Conservation (phyloP, 176 grass and related monocot species). For the Musa itinerans region DNA sequence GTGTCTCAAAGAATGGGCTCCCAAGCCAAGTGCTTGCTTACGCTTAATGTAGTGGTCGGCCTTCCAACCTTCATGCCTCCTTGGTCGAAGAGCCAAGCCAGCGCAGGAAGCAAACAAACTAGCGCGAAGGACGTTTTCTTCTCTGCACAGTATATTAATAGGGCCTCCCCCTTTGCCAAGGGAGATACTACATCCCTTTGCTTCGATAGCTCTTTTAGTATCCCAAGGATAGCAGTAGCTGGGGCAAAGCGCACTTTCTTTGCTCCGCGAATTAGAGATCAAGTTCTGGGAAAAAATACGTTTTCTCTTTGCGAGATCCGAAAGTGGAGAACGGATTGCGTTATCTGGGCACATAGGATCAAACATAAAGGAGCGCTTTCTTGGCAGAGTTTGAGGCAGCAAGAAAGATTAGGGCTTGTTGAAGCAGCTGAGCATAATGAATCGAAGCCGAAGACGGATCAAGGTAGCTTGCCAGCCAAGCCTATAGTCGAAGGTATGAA, state of each 20-base stretch:
- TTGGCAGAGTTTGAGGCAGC: constrained; percentile 30
- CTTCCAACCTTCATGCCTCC: constrained; percentile 4
- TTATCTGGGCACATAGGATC: constrained; percentile 29
- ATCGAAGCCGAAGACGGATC: background rate
- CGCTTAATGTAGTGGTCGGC: background rate
- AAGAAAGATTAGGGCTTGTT: constrained; percentile 16
- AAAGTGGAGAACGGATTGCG: constrained; percentile 25
- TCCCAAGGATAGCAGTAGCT: constrained; percentile 27
- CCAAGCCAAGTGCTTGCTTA: constrained; percentile 1
- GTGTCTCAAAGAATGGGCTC: constrained; percentile 4
- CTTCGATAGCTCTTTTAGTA: constrained; percentile 11
- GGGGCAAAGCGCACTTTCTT: constrained; percentile 28
- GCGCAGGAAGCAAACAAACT: constrained; percentile 6
- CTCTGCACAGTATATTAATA: constrained; percentile 23
- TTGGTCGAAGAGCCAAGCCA: background rate
- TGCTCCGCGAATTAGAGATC: constrained; percentile 15
- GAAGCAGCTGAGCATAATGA: constrained; percentile 4
- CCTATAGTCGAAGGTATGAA: background rate
- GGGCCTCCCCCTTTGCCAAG: constrained; percentile 18
- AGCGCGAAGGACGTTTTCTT: constrained; percentile 2
- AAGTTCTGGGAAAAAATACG: constrained; percentile 6
- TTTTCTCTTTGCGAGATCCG: constrained; percentile 31
- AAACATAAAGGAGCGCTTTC: constrained; percentile 28
- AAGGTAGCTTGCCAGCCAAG: constrained; percentile 3
- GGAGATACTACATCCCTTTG: background rate